A percentile compares a stretch with the other conserved stretches of the same genome.
Evolutionary conservation across 1,284 basidiomycete species (phyloP).

Genomic region (Exobasidium rhododendri): DNA sequence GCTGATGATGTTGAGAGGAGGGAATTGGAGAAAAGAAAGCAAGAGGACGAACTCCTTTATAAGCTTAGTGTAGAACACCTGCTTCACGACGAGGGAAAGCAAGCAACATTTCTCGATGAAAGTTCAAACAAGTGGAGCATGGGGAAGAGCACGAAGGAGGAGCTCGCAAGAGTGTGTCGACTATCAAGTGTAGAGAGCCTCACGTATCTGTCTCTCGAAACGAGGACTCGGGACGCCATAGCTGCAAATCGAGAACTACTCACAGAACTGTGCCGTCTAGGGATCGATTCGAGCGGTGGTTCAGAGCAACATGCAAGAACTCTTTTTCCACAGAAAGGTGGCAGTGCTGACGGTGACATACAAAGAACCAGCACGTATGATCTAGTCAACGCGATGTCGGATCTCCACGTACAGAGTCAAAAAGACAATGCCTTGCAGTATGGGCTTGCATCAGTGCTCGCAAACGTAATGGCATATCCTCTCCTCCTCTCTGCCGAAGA

Average conservation of each 20-base stretch:
- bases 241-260: slow-evolving; percentile 24
- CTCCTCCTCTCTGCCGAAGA: slow-evolving; percentile 31
- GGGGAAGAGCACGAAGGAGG: not conserved
- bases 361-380: not conserved
- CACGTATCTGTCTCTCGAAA: slow-evolving; percentile 35
- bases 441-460: slow-evolving; percentile 32
- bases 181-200: slow-evolving; percentile 29
- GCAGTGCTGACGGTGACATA: not conserved
- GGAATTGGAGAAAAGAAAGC: slow-evolving; percentile 3
- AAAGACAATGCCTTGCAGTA: slow-evolving; percentile 35
- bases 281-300: not conserved
- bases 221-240: slow-evolving; percentile 24
- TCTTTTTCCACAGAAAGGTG: slow-evolving; percentile 21
- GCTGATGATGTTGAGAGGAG: not conserved
- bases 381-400: slow-evolving; percentile 13
- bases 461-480: slow-evolving; percentile 32
- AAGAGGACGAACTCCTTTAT: slow-evolving; percentile 6
- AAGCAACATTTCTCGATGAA: not conserved
- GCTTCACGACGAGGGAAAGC: not conserved
- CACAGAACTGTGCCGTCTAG: not conserved
- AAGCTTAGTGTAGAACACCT: not conserved
- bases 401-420: not conserved
- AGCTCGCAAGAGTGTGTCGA: slow-evolving; percentile 1
- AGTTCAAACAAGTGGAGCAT: not conserved
- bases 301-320: not conserved